Evolutionary conservation across 2,329 filamentous ascomycete genomes (phyloP), one percentile per base, ranked within the genome.

Genomic region (Calonectria multiphialidica): DNA sequence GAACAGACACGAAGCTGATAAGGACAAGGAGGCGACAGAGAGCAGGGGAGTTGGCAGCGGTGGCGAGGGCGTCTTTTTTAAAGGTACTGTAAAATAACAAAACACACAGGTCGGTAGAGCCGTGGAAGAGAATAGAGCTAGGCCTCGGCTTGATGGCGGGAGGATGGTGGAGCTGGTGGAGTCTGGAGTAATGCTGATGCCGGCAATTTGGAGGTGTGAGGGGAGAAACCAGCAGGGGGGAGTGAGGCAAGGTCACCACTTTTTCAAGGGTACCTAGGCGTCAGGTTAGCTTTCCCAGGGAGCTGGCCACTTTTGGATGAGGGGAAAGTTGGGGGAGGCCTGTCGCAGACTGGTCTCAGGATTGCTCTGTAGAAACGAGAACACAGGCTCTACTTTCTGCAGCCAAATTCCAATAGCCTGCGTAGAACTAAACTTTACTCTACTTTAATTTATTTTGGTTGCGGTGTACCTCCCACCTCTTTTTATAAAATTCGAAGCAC

Each of bases 101-200:
- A 23, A 25, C 3, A 55, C 23, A 28, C 9, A 21, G 8, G 18
- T 45, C 28, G 59, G 61, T 5, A 57, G 47, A 65, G 28, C 25
- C 40, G 68, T 25, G 57, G 37, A 25, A 53, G 35, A 30, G 53
- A 67, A 37, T 16, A 45, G 33, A 49, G 50, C 62, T 62, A 62
- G 68, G 68, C 68, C 68, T 71, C 68, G 68, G 68, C 63, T 66
- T 47, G 63, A 71, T 35, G 63, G 66, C 68, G 63, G 63, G 63
- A 71, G 61, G 68, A 61, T 66, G 55, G 68, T 65, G 63, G 68
- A 71, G 68, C 53, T 66, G 59, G 59, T 59, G 68, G 68, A 55
- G 68, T 47, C 65, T 47, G 50, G 65, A 59, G 65, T 47, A 61
- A 45, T 45, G 57, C 57, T 62, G 40, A 42, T 42, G 40, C 40